Base-by-base conservation (phyloP, 2,329 filamentous ascomycete genomes). In the Akanthomyces muscarius region DNA sequence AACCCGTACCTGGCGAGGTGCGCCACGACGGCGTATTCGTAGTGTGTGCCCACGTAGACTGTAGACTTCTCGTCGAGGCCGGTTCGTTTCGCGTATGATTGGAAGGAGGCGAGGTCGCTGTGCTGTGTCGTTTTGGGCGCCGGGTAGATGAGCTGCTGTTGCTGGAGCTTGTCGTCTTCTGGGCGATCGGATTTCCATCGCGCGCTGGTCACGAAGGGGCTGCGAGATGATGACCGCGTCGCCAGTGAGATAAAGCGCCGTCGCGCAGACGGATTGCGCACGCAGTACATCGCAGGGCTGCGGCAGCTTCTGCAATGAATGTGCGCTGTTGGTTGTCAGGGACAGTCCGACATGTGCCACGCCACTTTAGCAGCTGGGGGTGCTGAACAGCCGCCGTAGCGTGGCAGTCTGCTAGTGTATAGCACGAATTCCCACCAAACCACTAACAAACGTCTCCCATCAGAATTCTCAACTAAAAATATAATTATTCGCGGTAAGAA, bases 31-130 rank as follows among this genome's bases (percentile, higher is more conserved):
- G 80, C 86, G 77, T 94, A 94, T 74, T 95, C 91, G 76, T 90
- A 94, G 72, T 84, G 84, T 0, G 90, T 94, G 67, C 91, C 91
- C 48, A 87, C 78, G 71, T 87, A 93, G 51, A 86, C 81, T 0
- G 85, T 86, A 18, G 83, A 86, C 5, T 73, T 75, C 0, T 77
- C 73, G 66, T 84, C 80, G 25, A 92, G 78, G 0, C 81, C 78
- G 0, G 77, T 81, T 56, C 83, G 82, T 23, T 80, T 72, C 5
- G 87, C 87, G 72, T 92, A 87, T 30, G 81, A 77, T 33, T 89
- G 73, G 72, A 92, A 94, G 0, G 86, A 84, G 1, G 78, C 67
- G 4, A 92, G 79, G 69, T 89, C 83, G 66, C 85, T 77, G 72
- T 93, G 90, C 52, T 84, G 77, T 28, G 75, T 72, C 51, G 73